Conservation (phyloP, 805 yeast species). For the Nematodospora valgi region DNA sequence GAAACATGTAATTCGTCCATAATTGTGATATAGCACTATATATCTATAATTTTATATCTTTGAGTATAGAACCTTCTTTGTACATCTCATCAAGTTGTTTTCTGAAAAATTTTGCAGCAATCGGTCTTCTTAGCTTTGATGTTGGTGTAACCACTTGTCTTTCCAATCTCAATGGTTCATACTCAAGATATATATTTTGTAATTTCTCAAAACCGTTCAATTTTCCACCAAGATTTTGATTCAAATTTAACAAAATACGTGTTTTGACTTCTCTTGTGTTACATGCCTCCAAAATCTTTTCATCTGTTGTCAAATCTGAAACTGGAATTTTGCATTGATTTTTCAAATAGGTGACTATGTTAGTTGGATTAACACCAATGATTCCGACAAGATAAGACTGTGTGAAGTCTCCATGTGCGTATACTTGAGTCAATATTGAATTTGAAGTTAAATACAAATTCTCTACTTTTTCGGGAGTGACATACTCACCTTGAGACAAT, state of each 20-base stretch:
- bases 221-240: slow-evolving; percentile 24
- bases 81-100: slow-evolving; percentile 25
- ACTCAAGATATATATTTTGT: slow-evolving; percentile 48
- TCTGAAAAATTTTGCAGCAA: slow-evolving; percentile 24
- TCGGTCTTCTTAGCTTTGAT: slow-evolving; percentile 44
- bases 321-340: slow-evolving; percentile 13
- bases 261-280: slow-evolving; percentile 32
- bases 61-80: slow-evolving; percentile 28
- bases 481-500: slow-evolving; percentile 50
- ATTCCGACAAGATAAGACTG: slow-evolving; percentile 57
- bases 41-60: slow-evolving; percentile 13
- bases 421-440: slow-evolving; percentile 50
- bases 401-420: slow-evolving; percentile 62
- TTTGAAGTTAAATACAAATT: slow-evolving; percentile 54
- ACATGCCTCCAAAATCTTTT: slow-evolving; percentile 24
- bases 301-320: slow-evolving; percentile 14
- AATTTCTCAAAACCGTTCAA: slow-evolving; percentile 64
- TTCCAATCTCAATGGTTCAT: slow-evolving; percentile 62
- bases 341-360: slow-evolving; percentile 16
- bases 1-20: too few species aligned
- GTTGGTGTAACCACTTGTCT: slow-evolving; percentile 70
- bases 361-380: slow-evolving; percentile 54
- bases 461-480: slow-evolving; percentile 75
- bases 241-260: slow-evolving; percentile 35
- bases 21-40: too few species aligned